Evolutionary conservation across 495 filamentous ascomycete genomes (phyloP).

Genomic region (Cudoniella acicularis): DNA sequence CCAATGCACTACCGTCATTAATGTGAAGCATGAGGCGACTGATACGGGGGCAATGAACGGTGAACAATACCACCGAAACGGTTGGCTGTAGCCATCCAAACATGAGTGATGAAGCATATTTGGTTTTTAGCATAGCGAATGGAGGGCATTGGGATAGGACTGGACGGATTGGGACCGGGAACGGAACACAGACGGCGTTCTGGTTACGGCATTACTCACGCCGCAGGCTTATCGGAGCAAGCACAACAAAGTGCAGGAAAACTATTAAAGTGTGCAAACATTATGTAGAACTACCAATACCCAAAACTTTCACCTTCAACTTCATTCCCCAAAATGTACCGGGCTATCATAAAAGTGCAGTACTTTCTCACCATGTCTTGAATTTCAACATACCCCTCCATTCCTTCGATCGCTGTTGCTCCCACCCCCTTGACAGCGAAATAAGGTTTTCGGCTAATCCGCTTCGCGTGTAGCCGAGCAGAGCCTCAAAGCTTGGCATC

Average conservation of each 20-base stretch:
- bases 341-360: no score
- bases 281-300: neutral
- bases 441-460: constrained; percentile 9
- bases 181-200: neutral
- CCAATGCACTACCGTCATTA: neutral
- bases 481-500: constrained; percentile 23
- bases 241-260: neutral
- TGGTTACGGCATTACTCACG: neutral
- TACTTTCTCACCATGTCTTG: neutral
- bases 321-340: no score
- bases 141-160: neutral
- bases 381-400: neutral
- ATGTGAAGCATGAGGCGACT: neutral
- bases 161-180: neutral
- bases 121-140: constrained; percentile 2
- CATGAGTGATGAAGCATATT: neutral
- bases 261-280: neutral
- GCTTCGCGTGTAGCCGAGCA: neutral
- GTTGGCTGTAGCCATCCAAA: neutral
- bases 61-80: neutral
- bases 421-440: neutral
- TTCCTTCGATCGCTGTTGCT: neutral
- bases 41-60: neutral
- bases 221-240: neutral
- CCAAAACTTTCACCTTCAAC: neutral